Evolutionary conservation across 2,329 filamentous ascomycete genomes (phyloP), one percentile per base, ranked within the genome.

Genomic region (Trichoderma brevicompactum): DNA sequence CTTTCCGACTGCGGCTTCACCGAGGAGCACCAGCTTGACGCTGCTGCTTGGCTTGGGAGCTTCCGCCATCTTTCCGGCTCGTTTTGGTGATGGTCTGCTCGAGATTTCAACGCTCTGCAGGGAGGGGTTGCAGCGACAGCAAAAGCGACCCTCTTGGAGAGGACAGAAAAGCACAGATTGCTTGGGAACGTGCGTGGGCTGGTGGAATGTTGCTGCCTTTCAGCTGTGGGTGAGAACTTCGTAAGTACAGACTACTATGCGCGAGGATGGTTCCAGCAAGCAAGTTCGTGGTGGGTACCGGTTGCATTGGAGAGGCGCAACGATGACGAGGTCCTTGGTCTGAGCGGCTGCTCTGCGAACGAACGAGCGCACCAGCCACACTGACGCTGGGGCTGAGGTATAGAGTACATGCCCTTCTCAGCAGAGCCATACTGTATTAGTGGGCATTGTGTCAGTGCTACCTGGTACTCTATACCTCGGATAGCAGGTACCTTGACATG

Each of bases 1-100:
- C 90, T 99, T 99, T 87, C 95, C 95, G 65, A 99, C 95, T 67
- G 95, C 95, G 69, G 95, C 95, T 82, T 99, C 95, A 72, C 95
- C 95, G 66, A 99, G 89, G 76, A 99, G 87, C 70, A 99, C 95
- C 72, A 99, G 90, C 89, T 99, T 99, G 79, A 99, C 95, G 83
- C 95, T 99, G 88, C 94, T 98, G 85, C 94, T 98, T 69, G 95
- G 95, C 83, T 98, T 99, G 68, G 92, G 91, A 76, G 85, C 83
- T 72, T 80, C 79, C 67, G 79, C 76, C 79, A 80, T 80, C 38
- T 62, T 50, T 60, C 43, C 32, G 28, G 41, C 17, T 59, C 55
- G 41, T 48, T 48, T 59, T 48, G 10, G 15, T 5, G n/a, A 17
- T 49, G 10, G 54, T n/a, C 32, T 50, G 28, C 44, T 43, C 28